Evolutionary conservation across 2,329 filamentous ascomycete genomes (phyloP), one percentile per base, ranked within the genome.

Genomic region (Pseudovirgaria hyperparasitica): DNA sequence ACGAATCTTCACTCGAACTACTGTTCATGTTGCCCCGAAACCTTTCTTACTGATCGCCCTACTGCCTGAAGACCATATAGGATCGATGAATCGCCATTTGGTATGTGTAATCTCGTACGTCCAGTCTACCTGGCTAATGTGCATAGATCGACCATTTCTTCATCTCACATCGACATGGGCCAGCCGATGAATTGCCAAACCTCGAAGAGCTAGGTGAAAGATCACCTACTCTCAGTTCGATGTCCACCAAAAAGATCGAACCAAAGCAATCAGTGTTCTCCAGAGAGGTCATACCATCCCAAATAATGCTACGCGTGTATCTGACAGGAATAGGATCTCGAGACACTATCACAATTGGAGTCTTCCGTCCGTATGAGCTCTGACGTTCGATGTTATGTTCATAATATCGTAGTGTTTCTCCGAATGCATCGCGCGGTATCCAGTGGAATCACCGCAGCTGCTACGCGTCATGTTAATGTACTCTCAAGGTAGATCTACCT

Each of bases 391-490:
- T 73, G 82, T 22, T 96, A 96, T 52, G 68, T 87, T 32, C 77
- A 87, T 62, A 87, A 96, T 53, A 72, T 96, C 19, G 62, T 87
- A 26, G 72, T 85, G 3, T 94, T 92, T 48, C 65, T 96, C 39
- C 76, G 90, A 16, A 69, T 92, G 50, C 86, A 92, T 54, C 77
- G 87, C 28, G 86, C 82, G 25, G 80, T 94, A 15, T 70, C 70
- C 11, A 72, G 77, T 9, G 82, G 85, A 22, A 70, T 92, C 26
- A 78, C 82, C 9, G 77, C 87, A 0, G 57, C 67, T 20, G 82
- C 85, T 1, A 93, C 85, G 2, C 71, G 72, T 25, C 77, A 93
- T 44, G 76, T 96, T 31, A 66, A 71, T 22, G 63, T 67, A 36
- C 62, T 93, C 23, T 62, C 72, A 36, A 72, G 65, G 57, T 75